phyloP scores from a whole-genome alignment of 176 grass and related monocot genomes.

The Carex kokanica region DNA sequence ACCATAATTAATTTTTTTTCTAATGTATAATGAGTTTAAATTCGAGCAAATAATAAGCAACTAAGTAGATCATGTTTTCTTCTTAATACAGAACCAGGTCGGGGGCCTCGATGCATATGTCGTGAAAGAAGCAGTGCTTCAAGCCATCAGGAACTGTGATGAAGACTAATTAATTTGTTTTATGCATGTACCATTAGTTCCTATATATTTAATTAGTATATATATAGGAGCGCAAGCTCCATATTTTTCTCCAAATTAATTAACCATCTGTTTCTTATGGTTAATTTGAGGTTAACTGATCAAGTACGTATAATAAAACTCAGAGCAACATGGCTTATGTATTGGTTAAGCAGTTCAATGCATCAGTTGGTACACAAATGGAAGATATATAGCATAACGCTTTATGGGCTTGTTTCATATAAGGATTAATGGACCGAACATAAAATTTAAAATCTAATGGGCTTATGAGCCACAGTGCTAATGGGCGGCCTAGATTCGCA shows the following conservation, averaged over 20 bases:
- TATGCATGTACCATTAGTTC: not conserved
- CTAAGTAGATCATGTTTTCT: slow-evolving; percentile 4
- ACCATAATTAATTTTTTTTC: not conserved
- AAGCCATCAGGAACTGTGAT: slow-evolving; percentile 48
- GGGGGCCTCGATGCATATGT: slow-evolving; percentile 46
- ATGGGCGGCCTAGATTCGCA: not conserved
- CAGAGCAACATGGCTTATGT: not conserved
- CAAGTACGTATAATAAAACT: not conserved
- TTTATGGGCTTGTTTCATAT: not conserved
- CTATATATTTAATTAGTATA: not conserved
- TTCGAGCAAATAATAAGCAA: not conserved
- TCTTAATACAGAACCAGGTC: slow-evolving; percentile 35
- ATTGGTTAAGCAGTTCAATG: not conserved
- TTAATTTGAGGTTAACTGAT: not conserved
- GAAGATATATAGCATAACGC: too few species aligned
- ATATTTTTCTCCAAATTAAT: not conserved
- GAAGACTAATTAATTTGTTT: slow-evolving; percentile 24
- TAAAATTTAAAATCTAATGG: not conserved
- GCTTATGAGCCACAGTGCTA: not conserved
- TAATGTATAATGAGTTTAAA: not conserved
- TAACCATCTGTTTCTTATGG: not conserved
- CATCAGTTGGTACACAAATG: not conserved
- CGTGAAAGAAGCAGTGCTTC: slow-evolving; percentile 75
- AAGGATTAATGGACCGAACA: not conserved
- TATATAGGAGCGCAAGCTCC: slow-evolving; percentile 19